Evolutionary conservation across 2,329 filamentous ascomycete genomes (phyloP), one percentile per base, ranked within the genome.

Genomic region (Metarhizium humberi): DNA sequence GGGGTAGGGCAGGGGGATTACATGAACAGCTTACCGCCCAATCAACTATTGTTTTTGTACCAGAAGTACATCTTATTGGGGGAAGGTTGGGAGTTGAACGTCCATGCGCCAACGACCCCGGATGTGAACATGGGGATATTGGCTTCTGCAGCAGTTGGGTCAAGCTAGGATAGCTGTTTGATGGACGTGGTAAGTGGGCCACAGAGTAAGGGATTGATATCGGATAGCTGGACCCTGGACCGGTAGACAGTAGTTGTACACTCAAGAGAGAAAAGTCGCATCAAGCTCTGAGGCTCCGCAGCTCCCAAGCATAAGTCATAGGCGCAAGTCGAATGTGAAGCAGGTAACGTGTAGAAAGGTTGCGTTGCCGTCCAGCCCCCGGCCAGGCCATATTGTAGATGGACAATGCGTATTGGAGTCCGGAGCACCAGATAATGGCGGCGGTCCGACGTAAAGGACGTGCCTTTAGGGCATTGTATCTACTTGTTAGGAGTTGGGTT

Each of bases 211-310:
- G 34, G 18, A 34, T 25, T 54, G 50, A 38, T 50, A 50, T 50
- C 38, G 46, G 45, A 42, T 55, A 55, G 50, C 38, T 42, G 51
- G 30, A 50, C 10, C 32, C 32, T 34, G 32, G 32, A 34, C 32
- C 18, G 29, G 50, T 29, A 54, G 18, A 47, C 20, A 38, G 40
- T 56, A 56, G 53, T 51, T 52, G 56, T 57, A 56, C 52, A 34
- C 50, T 54, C 51, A 50, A 58, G 42, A 46, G 53, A 51, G 14
- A 34, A 59, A 47, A 16, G 55, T 52, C 55, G 47, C 57, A 56
- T 52, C 52, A 38, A 53, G 51, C 50, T 48, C 20, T 29, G 8
- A 30, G 18, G 45, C 45, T 20, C 16, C n/a, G 18, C 18, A 16
- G 32, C 7, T 8, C n/a, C 3, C 8, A 30, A 13, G 45, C 20